Percentiles rank a stretch among this genome's conserved stretches.
Conservation (phyloP, 225 moss, liverwort and hornwort genomes). For the Ulota crispa region DNA sequence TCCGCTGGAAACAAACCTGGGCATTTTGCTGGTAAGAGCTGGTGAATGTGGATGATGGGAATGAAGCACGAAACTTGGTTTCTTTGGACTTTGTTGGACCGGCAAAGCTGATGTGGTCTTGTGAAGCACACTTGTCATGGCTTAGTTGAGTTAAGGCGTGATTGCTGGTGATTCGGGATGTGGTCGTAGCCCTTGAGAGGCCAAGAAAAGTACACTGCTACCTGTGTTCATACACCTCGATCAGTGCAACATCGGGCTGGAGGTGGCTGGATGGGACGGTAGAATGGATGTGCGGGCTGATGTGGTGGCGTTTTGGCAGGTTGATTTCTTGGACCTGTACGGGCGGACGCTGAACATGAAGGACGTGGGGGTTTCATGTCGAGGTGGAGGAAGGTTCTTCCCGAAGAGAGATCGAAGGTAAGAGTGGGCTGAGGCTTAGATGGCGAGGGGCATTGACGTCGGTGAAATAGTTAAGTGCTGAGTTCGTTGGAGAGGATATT, state of each 20-base stretch:
- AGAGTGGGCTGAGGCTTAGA: slow-evolving; percentile 28
- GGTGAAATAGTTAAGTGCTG: background rate
- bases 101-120: background rate
- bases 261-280: background rate
- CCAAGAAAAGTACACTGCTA: background rate
- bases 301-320: slow-evolving; percentile 45
- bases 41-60: background rate
- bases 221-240: background rate
- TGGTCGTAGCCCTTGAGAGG: background rate
- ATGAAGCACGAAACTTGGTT: background rate
- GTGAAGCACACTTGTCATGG: background rate
- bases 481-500: background rate
- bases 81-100: background rate
- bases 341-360: slow-evolving; percentile 85
- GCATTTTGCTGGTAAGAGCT: slow-evolving; percentile 77
- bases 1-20: slow-evolving; percentile 88
- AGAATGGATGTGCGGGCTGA: slow-evolving; percentile 12
- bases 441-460: background rate
- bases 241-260: background rate
- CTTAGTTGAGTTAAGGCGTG: background rate
- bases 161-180: background rate
- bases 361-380: slow-evolving; percentile 94
- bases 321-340: slow-evolving; percentile 94
- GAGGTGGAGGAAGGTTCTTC: slow-evolving; percentile 84
- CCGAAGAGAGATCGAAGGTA: slow-evolving; percentile 78